Percentiles rank a stretch among this genome's conserved stretches.
These are phyloP conservation scores for Lagenaria siceraria DNA, from an alignment of 306 rosid species.

Conservation along the genomic window DNA sequence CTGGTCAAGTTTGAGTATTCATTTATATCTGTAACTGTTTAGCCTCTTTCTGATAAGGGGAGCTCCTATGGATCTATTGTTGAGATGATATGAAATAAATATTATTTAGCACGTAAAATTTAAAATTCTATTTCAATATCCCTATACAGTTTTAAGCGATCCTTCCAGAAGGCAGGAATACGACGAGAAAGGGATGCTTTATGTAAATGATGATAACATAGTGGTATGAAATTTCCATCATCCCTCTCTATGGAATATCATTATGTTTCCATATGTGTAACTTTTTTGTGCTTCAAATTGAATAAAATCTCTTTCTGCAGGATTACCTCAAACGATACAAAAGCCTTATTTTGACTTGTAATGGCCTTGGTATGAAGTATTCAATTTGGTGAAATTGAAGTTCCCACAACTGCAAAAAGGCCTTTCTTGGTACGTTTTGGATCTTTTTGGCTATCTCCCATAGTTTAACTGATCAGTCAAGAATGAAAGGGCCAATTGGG, in stretches of 20 bases:
- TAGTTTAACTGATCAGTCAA: not conserved
- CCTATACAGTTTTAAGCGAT: constrained; percentile 69
- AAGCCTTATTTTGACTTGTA: constrained; percentile 95
- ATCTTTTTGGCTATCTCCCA: not conserved
- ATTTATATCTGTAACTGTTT: not conserved
- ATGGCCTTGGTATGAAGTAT: constrained; percentile 86
- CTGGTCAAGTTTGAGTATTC: not conserved
- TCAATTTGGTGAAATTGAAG: constrained; percentile 48
- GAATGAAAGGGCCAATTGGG: not conserved
- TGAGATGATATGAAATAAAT: not conserved
- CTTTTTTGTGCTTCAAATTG: not conserved
- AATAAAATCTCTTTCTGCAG: constrained; percentile 28
- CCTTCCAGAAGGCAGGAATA: constrained; percentile 75
- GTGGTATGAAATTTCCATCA: constrained; percentile 38
- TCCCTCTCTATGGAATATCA: not conserved
- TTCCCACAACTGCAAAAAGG: not conserved
- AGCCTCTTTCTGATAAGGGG: not conserved
- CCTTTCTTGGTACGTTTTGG: not conserved
- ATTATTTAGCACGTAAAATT: not conserved
- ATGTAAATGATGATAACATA: constrained; percentile 61
- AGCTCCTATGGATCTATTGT: not conserved
- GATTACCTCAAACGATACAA: constrained; percentile 91
- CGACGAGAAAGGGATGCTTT: constrained; percentile 73
- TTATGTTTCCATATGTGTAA: not conserved
- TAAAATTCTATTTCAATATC: not conserved